Conservation (phyloP, 495 filamentous ascomycete species). For the Penicillium longicatenatum region DNA sequence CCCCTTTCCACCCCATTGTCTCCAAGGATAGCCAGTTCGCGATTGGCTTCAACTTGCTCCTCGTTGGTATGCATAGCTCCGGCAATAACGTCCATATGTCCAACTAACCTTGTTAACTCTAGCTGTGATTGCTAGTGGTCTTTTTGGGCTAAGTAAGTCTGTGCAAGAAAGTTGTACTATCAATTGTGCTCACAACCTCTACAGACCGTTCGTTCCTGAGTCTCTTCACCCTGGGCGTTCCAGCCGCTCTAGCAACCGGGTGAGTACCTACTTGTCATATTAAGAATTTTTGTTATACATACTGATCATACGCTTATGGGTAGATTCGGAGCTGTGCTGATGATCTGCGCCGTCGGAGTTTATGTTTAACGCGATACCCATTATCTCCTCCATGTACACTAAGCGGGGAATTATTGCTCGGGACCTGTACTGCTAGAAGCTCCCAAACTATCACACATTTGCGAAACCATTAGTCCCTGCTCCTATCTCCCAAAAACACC, state of each 20-base stretch:
- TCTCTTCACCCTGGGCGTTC: slow-evolving; percentile 77
- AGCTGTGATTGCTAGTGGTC: slow-evolving; percentile 64
- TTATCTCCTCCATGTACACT: slow-evolving; percentile 41
- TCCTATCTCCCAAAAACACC: slow-evolving; percentile 1
- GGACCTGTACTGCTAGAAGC: slow-evolving; percentile 41
- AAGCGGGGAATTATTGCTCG: slow-evolving; percentile 33
- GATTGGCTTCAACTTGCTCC: slow-evolving; percentile 76
- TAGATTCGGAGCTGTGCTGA: slow-evolving; percentile 94
- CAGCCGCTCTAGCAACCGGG: slow-evolving; percentile 88
- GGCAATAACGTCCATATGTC: background rate
- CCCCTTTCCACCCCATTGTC: slow-evolving; percentile 78
- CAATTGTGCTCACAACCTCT: slow-evolving; percentile 15
- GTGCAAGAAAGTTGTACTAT: background rate
- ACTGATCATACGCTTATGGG: slow-evolving; percentile 13
- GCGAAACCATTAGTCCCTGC: slow-evolving; percentile 11
- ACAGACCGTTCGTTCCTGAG: slow-evolving; percentile 83
- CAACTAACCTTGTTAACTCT: slow-evolving; percentile 21
- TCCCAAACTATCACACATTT: slow-evolving; percentile 29
- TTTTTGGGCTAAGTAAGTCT: slow-evolving; percentile 79
- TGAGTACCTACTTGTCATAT: slow-evolving; percentile 45
- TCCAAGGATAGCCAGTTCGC: slow-evolving; percentile 82
- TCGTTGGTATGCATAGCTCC: slow-evolving; percentile 54
- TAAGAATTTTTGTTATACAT: slow-evolving; percentile 11
- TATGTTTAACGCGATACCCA: slow-evolving; percentile 77
- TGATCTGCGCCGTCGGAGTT: slow-evolving; percentile 97